Evolutionary conservation across 208 protist genomes (phyloP).

Genomic region (Leptomonas pyrrhocoris): DNA sequence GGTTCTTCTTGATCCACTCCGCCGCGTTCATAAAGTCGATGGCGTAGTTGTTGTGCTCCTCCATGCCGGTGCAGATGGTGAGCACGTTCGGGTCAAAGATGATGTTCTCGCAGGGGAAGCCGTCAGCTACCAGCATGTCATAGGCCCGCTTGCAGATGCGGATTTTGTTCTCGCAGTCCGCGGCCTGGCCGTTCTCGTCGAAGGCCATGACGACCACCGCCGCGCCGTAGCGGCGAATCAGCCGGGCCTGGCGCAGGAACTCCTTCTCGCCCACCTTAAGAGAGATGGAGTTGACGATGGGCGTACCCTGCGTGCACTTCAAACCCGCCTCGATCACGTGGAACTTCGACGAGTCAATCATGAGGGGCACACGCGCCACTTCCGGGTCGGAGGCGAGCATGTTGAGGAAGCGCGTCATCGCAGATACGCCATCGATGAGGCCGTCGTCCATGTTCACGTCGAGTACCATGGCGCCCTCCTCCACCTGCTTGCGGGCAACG

Average conservation of each 20-base stretch:
- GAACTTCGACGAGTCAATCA: conserved; percentile 98
- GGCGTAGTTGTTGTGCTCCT: conserved; percentile 97
- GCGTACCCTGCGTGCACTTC: conserved; percentile 95
- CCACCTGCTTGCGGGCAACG: conserved; percentile 84
- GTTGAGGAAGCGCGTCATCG: conserved; percentile 94
- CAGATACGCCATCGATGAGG: conserved; percentile 91
- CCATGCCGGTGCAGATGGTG: conserved; percentile 96
- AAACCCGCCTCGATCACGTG: conserved; percentile 93
- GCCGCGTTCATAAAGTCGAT: conserved; percentile 95
- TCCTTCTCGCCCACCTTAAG: conserved; percentile 96
- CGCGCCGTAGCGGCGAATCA: conserved; percentile 92
- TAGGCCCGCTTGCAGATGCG: conserved; percentile 96
- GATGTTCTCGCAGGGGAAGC: conserved; percentile 94
- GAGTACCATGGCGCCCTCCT: conserved; percentile 96
- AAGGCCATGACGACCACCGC: conserved; percentile 95
- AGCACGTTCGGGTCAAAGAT: conserved; percentile 98
- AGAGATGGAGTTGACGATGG: conserved; percentile 97
- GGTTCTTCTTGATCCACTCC: conserved; percentile 80
- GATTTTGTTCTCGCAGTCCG: conserved; percentile 81
- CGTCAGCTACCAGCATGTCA: conserved; percentile 80
- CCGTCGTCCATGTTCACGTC: conserved; percentile 98
- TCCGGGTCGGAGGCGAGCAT: conserved; percentile 95
- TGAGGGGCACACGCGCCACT: conserved; percentile 92
- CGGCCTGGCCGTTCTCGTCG: conserved; percentile 96
- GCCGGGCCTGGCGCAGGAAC: conserved; percentile 92